Evolutionary conservation across 257 asterid genomes (phyloP).

Genomic region (Coffea canephora): DNA sequence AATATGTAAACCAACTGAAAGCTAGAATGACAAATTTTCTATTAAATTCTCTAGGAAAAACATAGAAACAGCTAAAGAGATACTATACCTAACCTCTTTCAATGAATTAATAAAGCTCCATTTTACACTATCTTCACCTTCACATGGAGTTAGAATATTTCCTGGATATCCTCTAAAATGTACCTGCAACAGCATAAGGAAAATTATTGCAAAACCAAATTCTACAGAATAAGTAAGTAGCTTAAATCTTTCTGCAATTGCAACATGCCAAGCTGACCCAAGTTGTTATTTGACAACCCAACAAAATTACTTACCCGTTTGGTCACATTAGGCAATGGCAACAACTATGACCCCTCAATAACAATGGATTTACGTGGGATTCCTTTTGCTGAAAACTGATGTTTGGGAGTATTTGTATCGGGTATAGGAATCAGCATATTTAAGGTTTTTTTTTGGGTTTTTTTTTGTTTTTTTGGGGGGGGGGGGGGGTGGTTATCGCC

Average conservation of each 20-base stretch:
- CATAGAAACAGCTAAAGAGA: background rate
- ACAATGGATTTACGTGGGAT: no score
- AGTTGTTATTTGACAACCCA: background rate
- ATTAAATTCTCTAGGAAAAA: background rate
- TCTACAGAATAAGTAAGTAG: background rate
- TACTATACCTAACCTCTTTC: conserved; percentile 81
- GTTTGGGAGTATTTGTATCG: no score
- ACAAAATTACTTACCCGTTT: background rate
- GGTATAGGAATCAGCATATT: no score
- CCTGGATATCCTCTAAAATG: conserved; percentile 97
- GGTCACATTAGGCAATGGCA: no score
- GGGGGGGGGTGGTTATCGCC: no score
- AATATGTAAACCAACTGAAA: background rate
- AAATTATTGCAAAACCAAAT: conserved; percentile 9
- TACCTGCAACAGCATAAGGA: conserved; percentile 50
- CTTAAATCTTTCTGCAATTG: background rate
- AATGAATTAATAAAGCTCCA: conserved; percentile 90
- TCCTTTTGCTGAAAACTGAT: no score
- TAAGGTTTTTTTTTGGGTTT: no score
- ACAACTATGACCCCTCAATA: no score
- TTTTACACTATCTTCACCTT: conserved; percentile 89
- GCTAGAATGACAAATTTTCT: background rate
- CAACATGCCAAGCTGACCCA: background rate
- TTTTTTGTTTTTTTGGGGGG: no score
- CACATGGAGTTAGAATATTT: conserved; percentile 77